A percentile compares a stretch with the other conserved stretches of the same genome.
These are phyloP conservation scores for Medicago lupulina DNA, from an alignment of 306 rosid genomes.

Conservation along the genomic window DNA sequence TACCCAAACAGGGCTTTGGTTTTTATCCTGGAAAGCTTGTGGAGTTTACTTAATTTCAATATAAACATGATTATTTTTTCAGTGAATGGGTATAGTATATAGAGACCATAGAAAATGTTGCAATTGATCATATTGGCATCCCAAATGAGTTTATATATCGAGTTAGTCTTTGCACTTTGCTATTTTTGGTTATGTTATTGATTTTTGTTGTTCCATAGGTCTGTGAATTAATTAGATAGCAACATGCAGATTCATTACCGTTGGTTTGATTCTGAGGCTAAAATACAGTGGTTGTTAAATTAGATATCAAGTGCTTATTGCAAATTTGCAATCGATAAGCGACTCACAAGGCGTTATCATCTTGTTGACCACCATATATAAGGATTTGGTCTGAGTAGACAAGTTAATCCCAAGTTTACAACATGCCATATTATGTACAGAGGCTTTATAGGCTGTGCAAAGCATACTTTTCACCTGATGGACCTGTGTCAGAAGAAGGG, in stretches of 20 bases:
- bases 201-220: slow-evolving; percentile 49
- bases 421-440: slow-evolving; percentile 75
- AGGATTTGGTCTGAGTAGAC: no score
- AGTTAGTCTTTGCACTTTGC: slow-evolving; percentile 3
- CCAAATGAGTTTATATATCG: slow-evolving; percentile 8
- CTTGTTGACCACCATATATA: slow-evolving; percentile 47
- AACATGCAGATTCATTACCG: slow-evolving; percentile 57
- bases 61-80: neutral
- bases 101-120: slow-evolving; percentile 19
- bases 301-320: slow-evolving; percentile 42
- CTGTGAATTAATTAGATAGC: slow-evolving; percentile 36
- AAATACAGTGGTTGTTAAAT: slow-evolving; percentile 44
- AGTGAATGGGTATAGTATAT: neutral
- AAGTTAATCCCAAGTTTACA: slow-evolving; percentile 49
- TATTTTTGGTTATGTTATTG: slow-evolving; percentile 23
- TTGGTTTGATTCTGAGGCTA: slow-evolving; percentile 58
- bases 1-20: neutral
- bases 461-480: slow-evolving; percentile 69
- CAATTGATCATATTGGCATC: neutral
- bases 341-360: slow-evolving; percentile 62
- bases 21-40: slow-evolving; percentile 13
- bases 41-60: slow-evolving; percentile 26
- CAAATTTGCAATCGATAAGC: slow-evolving; percentile 40
- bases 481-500: slow-evolving; percentile 85
- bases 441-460: slow-evolving; percentile 84